These are phyloP conservation scores for Paralagenidium karlingii DNA, from an alignment of 352 stramenopile species.

Conservation along the genomic window DNA sequence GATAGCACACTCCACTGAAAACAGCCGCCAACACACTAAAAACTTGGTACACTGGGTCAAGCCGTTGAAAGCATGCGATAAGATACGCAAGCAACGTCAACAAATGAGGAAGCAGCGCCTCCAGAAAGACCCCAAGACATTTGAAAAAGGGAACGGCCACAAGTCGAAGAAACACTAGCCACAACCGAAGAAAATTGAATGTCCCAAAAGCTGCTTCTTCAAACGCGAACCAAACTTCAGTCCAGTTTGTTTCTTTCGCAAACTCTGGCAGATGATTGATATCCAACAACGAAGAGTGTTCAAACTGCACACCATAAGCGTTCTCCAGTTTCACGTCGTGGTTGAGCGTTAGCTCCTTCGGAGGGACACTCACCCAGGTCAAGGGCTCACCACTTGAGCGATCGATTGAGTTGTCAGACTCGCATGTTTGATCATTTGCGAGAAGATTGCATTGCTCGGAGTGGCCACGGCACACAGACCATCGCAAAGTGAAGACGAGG, in stretches of 20 bases:
- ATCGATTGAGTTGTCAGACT: too few relatives aligned
- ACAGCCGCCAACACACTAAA: slow-evolving; percentile 14
- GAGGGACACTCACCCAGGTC: too few relatives aligned
- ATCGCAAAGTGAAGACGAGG: too few relatives aligned
- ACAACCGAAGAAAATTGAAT: slow-evolving; percentile 47
- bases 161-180: slow-evolving; percentile 36
- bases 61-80: slow-evolving; percentile 23
- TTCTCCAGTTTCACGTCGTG: too few relatives aligned
- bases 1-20: slow-evolving; percentile 32
- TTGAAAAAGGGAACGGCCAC: slow-evolving; percentile 29
- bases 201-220: slow-evolving; percentile 35
- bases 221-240: slow-evolving; percentile 37
- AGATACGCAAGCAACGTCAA: slow-evolving; percentile 20
- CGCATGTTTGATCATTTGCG: too few relatives aligned
- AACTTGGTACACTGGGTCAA: slow-evolving; percentile 53
- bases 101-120: slow-evolving; percentile 54
- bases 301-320: too few relatives aligned
- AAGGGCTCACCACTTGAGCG: too few relatives aligned
- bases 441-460: too few relatives aligned
- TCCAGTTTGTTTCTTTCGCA: slow-evolving; percentile 38
- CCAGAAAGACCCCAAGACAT: slow-evolving; percentile 20
- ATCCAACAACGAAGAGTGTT: too few relatives aligned
- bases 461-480: too few relatives aligned
- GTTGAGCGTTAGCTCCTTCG: too few relatives aligned
- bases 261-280: slow-evolving; percentile 20